Evolutionary conservation across 345 rosid genomes (phyloP).

Genomic region (Lagerstroemia speciosa): DNA sequence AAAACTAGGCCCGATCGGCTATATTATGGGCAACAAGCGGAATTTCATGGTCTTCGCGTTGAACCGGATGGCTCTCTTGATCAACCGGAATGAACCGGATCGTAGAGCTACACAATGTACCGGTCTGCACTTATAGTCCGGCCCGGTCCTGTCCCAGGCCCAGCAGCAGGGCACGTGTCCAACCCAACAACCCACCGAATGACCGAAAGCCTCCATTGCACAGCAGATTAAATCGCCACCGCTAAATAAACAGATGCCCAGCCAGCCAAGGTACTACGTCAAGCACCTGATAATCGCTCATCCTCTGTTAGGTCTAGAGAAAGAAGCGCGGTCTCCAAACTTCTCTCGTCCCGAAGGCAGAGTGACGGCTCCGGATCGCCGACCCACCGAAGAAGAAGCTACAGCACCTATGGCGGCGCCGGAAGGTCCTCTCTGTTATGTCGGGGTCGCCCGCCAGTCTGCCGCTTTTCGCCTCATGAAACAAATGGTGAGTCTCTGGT

Average conservation of each 20-base stretch:
- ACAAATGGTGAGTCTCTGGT: slow-evolving; percentile 49
- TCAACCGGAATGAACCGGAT: background rate
- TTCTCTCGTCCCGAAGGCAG: slow-evolving; percentile 9
- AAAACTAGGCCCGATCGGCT: no score
- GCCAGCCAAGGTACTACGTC: background rate
- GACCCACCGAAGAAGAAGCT: slow-evolving; percentile 9
- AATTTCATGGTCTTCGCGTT: background rate
- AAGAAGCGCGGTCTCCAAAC: slow-evolving; percentile 1
- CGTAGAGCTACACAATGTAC: background rate
- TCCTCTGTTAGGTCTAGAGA: slow-evolving; percentile 9
- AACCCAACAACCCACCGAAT: background rate
- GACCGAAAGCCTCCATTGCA: background rate
- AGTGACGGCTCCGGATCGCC: slow-evolving; percentile 29
- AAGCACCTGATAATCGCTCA: slow-evolving; percentile 2
- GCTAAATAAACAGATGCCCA: background rate
- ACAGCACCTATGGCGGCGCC: slow-evolving; percentile 62
- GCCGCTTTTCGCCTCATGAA: slow-evolving; percentile 96
- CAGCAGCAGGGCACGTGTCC: background rate
- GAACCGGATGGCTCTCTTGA: background rate
- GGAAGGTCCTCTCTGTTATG: slow-evolving; percentile 84
- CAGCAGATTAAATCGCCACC: background rate
- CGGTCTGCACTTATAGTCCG: background rate
- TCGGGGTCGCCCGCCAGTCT: slow-evolving; percentile 66
- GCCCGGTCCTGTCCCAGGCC: no score
- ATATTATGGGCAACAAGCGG: no score